Evolutionary conservation across 1,284 basidiomycete genomes (phyloP).

Genomic region (Trametes polyzona): DNA sequence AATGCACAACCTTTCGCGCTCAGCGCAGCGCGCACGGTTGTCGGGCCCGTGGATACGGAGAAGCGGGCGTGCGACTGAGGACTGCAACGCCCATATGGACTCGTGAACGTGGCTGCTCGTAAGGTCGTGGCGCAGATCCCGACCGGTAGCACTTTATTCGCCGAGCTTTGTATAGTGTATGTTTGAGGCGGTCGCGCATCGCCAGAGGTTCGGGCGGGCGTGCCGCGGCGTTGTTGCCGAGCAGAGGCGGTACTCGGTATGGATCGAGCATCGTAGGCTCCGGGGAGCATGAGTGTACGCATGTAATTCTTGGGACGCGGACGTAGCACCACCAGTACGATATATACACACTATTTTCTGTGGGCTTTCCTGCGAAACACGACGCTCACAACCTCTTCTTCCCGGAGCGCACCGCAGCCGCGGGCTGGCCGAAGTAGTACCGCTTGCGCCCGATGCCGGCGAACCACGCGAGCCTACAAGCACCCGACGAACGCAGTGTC

Average conservation of each 20-base stretch:
- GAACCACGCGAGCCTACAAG: slow-evolving; percentile 65
- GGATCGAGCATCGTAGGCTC: too few relatives aligned
- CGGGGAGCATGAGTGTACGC: too few relatives aligned
- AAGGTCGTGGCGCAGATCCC: background rate
- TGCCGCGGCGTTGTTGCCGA: too few relatives aligned
- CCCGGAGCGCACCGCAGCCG: background rate
- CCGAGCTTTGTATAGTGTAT: too few relatives aligned
- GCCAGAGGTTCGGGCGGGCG: too few relatives aligned
- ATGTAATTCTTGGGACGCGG: too few relatives aligned
- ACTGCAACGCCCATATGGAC: background rate
- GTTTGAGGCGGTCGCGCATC: too few relatives aligned
- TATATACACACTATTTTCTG: too few relatives aligned
- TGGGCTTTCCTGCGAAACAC: too few relatives aligned
- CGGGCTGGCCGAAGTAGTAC: slow-evolving; percentile 39
- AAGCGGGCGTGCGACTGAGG: slow-evolving; percentile 1
- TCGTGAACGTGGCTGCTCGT: background rate
- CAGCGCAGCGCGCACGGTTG: background rate
- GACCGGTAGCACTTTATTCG: too few relatives aligned
- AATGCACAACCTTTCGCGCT: background rate
- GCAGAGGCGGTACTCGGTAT: too few relatives aligned
- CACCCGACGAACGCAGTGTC: background rate
- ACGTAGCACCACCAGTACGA: too few relatives aligned
- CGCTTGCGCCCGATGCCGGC: slow-evolving; percentile 61
- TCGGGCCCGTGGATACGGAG: background rate
- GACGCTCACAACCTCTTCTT: slow-evolving; percentile 15